These are phyloP conservation scores for Leucosporidium yakuticum DNA, from an alignment of 768 basidiomycete species.

Conservation along the genomic window DNA sequence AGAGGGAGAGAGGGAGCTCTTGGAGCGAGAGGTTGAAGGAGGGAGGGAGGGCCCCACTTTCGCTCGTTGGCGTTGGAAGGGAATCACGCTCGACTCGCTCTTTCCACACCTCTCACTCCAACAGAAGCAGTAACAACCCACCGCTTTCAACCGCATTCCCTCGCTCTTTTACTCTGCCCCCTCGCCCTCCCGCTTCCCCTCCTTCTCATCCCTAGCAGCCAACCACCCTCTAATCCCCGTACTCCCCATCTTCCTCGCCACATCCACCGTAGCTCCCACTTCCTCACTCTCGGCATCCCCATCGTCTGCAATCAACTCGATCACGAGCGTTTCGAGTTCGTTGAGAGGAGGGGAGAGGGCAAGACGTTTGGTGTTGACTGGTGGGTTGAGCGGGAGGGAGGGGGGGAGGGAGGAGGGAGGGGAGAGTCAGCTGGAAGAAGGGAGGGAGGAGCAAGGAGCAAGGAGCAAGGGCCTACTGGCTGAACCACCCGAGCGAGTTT, in stretches of 20 bases:
- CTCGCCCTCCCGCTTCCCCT: no score
- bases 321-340: constrained; percentile 62
- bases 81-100: no score
- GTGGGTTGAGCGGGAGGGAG: not conserved
- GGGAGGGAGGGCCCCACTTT: no score
- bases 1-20: no score
- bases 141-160: no score
- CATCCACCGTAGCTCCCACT: constrained; percentile 57
- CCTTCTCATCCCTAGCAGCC: constrained; percentile 33
- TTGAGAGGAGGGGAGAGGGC: constrained; percentile 46
- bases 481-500: constrained; percentile 70
- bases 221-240: constrained; percentile 90
- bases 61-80: no score
- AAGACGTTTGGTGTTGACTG: constrained; percentile 62
- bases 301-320: constrained; percentile 59
- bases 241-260: constrained; percentile 85
- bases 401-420: not conserved
- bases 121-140: no score
- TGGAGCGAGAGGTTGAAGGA: no score
- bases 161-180: no score
- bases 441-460: not conserved
- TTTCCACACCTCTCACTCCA: no score
- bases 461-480: constrained; percentile 54
- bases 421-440: constrained; percentile 1
- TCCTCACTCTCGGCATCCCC: not conserved